Base-by-base conservation (phyloP, 441 rosid species). In the Gossypium davidsonii region DNA sequence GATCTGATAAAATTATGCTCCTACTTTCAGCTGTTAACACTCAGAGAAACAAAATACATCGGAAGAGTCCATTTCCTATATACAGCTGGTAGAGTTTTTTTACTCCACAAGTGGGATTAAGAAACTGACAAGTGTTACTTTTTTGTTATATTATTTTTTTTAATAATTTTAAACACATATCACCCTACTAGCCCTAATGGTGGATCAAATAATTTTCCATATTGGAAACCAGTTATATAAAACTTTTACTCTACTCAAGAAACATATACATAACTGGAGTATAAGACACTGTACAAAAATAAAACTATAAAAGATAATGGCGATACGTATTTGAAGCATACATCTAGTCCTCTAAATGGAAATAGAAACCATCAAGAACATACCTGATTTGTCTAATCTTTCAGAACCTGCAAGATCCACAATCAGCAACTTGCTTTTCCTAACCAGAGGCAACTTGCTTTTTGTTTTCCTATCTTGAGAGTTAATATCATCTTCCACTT, bases 361-460 rank as follows among this genome's bases (percentile, higher is more conserved):
- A 59, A 72, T 59, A 25, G 17, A 25, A 52, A 60, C 49, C 20
- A 48, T 46, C 63, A 62, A 51, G 17, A 5, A 73, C 83, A 64
- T 67, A 91, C 98, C 98, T 77, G 97, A 91, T 86, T 94, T 94
- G 79, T 89, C 92, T 62, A 94, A 61, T 80, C 98, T 87, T 86
- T 94, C 98, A 42, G 97, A 94, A 70, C 97, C 98, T 20, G 97
- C 97, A 78, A 94, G 98, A 88, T 94, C 98, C 77, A 90, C 92
- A 44, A 94, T 86, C 70, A 94, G 80, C 79, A 94, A 83, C 81
- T 94, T 94, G 90, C 97, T 89, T 84, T 86, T 94, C 84, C 92
- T 80, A 76, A 91, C 87, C 70, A 71, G 60, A 63, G 77, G 81
- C 39, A 88, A 82, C 64, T 85, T 79, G 71, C 70, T 52, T 61